Conservation (phyloP, 768 basidiomycete species). For the Tephrocybe rancida region DNA sequence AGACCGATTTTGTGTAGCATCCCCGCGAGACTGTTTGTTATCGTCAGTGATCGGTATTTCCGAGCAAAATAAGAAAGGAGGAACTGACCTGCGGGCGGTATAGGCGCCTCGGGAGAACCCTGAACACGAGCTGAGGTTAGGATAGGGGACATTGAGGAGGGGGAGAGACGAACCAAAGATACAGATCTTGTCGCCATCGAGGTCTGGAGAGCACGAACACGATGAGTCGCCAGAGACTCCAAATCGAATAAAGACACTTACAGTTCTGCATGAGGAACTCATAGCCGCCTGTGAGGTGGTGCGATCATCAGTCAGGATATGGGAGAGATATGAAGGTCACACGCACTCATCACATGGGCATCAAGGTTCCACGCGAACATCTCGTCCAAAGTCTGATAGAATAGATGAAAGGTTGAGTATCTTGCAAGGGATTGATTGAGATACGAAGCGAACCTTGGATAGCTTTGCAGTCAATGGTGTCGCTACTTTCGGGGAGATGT, state of each 20-base stretch:
- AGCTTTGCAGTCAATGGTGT: slow-evolving; percentile 37
- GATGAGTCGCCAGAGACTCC: neutral
- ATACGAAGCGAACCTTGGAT: slow-evolving; percentile 33
- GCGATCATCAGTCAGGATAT: neutral
- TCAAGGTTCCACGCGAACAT: slow-evolving; percentile 53
- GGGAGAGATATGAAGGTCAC: neutral
- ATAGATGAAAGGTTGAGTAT: neutral
- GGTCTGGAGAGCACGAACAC: slow-evolving; percentile 31
- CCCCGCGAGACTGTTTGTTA: slow-evolving; percentile 43
- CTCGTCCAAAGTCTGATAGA: slow-evolving; percentile 42
- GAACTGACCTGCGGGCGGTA: slow-evolving; percentile 52
- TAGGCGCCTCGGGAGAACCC: slow-evolving; percentile 69
- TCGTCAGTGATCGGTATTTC: neutral
- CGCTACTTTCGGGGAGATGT: slow-evolving; percentile 39
- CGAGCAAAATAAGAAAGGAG: no score
- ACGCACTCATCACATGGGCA: slow-evolving; percentile 50
- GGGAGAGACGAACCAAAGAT: slow-evolving; percentile 50
- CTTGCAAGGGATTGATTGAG: neutral
- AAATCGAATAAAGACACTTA: slow-evolving; percentile 23
- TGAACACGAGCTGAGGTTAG: slow-evolving; percentile 9
- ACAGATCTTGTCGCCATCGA: slow-evolving; percentile 58
- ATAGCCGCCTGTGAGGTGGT: slow-evolving; percentile 50
- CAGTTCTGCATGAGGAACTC: slow-evolving; percentile 64
- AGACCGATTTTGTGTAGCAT: slow-evolving; percentile 57
- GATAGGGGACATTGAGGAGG: neutral